Base-by-base conservation (phyloP, 129 eudicot species). In the Cynara cardunculus region DNA sequence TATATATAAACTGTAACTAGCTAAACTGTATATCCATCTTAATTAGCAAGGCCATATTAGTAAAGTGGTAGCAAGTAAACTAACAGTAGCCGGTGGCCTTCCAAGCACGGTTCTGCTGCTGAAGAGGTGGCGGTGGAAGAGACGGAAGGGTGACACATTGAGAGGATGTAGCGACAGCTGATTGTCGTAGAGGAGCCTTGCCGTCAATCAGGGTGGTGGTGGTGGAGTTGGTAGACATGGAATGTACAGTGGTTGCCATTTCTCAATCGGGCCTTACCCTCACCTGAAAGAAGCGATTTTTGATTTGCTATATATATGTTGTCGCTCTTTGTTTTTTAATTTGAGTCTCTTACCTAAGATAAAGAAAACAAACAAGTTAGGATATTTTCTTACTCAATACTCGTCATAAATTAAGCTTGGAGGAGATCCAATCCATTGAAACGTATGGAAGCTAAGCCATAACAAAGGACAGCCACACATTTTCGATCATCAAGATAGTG, bases 61-160 rank as follows among this genome's bases (percentile, higher is more conserved):
- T 49, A 49, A 49, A 53, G 7, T 53, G 8, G 21, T 4, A 25
- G 18, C 10, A 25, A 21, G 2, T 79, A 22, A 30, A 83, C 92
- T 85, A 81, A 94, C 99, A 90, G 49, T 83, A 94, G 82, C 88
- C 87, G 1, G 94, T 83, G 79, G 97, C 84, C 83, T 89, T 94
- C 78, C 83, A 72, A 69, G 35, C 73, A 49, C 92, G 92, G 84
- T 75, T 82, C 53, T 78, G 74, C 25, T 87, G 93, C 56, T 75
- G 74, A 28, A 82, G 87, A 19, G 84, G 73, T 1, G 85, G 93
- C 19, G 88, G 77, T 26, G 89, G 86, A 82, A 89, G 92, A 32
- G 92, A 76, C 7, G 96, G 96, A 46, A 90, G 87, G 10, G 90
- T 21, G 31, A 87, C 90, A 35, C 88, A 89, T 80, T 91, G 94